These are phyloP conservation scores for Carpinus fangiana DNA, from an alignment of 306 rosid genomes.

Conservation along the genomic window DNA sequence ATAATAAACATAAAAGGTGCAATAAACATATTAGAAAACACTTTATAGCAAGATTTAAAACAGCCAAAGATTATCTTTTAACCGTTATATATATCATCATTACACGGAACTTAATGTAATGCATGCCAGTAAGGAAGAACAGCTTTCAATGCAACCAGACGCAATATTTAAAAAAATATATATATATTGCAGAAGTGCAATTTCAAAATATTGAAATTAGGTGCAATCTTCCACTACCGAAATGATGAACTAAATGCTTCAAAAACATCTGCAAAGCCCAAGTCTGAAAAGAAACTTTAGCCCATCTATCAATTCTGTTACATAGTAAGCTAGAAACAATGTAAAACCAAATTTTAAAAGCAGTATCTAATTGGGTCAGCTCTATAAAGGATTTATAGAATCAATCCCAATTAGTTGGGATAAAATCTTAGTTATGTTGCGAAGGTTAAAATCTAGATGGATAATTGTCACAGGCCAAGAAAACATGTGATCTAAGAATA, in stretches of 20 bases:
- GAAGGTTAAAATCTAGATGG: not conserved
- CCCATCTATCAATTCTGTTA: not conserved
- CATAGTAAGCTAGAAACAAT: not conserved
- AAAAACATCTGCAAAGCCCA: not conserved
- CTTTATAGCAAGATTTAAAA: not conserved
- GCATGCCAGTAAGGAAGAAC: not conserved
- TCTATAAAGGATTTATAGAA: not conserved
- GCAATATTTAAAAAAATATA: not conserved
- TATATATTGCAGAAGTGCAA: constrained; percentile 10
- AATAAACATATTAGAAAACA: constrained; percentile 18
- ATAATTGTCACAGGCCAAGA: not conserved
- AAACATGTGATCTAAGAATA: not conserved
- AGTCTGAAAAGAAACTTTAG: not conserved
- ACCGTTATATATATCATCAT: constrained; percentile 10
- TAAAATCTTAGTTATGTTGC: not conserved
- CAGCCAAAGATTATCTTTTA: constrained; percentile 6
- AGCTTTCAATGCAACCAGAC: not conserved
- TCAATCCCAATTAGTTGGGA: not conserved
- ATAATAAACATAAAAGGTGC: not conserved
- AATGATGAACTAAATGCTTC: not conserved
- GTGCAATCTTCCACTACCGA: not conserved
- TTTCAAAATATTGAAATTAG: not conserved
- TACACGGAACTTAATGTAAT: constrained; percentile 4
- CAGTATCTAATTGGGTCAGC: not conserved
- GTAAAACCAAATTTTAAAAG: not conserved